Base-by-base conservation (phyloP, 495 filamentous ascomycete genomes). In the Penicillium soppii region DNA sequence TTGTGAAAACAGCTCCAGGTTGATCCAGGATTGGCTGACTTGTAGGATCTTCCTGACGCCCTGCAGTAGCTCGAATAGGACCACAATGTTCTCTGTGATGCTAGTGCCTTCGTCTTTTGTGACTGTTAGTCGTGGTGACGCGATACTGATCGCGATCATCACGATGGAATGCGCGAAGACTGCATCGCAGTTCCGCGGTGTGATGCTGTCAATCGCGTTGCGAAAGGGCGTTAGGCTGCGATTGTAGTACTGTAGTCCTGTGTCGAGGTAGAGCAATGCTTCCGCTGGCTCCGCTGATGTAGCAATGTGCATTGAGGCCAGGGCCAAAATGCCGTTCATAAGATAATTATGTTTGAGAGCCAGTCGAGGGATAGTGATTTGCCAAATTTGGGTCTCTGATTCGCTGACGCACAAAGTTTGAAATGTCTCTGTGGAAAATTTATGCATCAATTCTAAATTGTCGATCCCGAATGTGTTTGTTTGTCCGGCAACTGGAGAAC, bases 261-360 rank as follows among this genome's bases (percentile, higher is more conserved):
- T 65, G 13, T 72, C 64, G 8, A 71, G 55, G 53, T 79, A 80
- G 3, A 53, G 19, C 39, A 57, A 19, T 59, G 66, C 12, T 61
- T 65, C 7, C 43, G 62, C 43, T 52, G 66, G 40, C 56, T 71
- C 48, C 5, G 33, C 13, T 0, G 57, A 57, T 7, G 58, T 55
- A 9, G 79, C 78, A 2, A 80, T 65, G 48, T 83, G 79, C 21
- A 83, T 59, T 8, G 78, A 70, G 5, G 75, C 75, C 13, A 82
- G 52, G 13, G 75, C 69, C 33, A 83, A 62, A 20, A 83, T 73
- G 15, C 77, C 70, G 16, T 74, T 68, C 71, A 82, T 76, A 29
- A 82, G 62, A 55, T 75, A 81, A 21, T 70, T 65, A 43, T 76
- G 72, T 10, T 53, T 43, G 9, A 80, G 59, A 0, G 73, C 79